Percentiles rank a stretch among this genome's conserved stretches.
Conservation (phyloP, 1,284 basidiomycete species). For the Trametes sp. region DNA sequence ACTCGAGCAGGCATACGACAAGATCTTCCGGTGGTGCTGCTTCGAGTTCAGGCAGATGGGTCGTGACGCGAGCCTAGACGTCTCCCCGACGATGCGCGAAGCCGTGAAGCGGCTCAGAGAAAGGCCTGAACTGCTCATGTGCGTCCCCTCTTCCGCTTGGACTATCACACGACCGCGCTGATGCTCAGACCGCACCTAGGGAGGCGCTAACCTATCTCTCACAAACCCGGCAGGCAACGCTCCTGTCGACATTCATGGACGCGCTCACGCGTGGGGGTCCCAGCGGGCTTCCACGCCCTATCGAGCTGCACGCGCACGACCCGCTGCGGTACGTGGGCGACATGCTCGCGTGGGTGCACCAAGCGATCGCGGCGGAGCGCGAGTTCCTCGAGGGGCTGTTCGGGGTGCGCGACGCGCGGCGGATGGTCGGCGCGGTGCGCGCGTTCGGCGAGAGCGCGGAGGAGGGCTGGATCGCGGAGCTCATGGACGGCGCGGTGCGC, state of each 20-base stretch:
- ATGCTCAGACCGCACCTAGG: conserved; percentile 46
- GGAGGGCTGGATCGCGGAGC: conserved; percentile 80
- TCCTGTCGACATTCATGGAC: conserved; percentile 83
- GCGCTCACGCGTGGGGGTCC: conserved; percentile 93
- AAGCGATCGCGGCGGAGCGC: conserved; percentile 91
- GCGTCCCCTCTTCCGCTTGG: conserved; percentile 37
- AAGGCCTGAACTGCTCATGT: conserved; percentile 84
- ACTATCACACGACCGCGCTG: background rate
- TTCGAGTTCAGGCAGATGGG: conserved; percentile 89
- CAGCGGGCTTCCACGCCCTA: conserved; percentile 88
- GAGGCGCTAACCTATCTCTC: conserved; percentile 83
- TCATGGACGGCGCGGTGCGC: conserved; percentile 86
- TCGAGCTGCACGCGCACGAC: conserved; percentile 97
- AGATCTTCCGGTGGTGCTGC: conserved; percentile 86
- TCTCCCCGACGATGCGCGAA: conserved; percentile 74
- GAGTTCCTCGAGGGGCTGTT: conserved; percentile 92
- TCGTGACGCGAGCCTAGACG: conserved; percentile 82
- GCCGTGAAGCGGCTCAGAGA: conserved; percentile 77
- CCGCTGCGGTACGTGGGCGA: conserved; percentile 96
- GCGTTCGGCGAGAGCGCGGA: conserved; percentile 67
- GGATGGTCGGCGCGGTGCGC: conserved; percentile 83
- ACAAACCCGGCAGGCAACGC: conserved; percentile 81
- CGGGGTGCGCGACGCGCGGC: conserved; percentile 64
- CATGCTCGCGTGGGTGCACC: conserved; percentile 99
- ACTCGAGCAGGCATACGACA: conserved; percentile 90